phyloP scores from a whole-genome alignment of 2,329 filamentous ascomycete genomes.

The Talaromyces sp. region DNA sequence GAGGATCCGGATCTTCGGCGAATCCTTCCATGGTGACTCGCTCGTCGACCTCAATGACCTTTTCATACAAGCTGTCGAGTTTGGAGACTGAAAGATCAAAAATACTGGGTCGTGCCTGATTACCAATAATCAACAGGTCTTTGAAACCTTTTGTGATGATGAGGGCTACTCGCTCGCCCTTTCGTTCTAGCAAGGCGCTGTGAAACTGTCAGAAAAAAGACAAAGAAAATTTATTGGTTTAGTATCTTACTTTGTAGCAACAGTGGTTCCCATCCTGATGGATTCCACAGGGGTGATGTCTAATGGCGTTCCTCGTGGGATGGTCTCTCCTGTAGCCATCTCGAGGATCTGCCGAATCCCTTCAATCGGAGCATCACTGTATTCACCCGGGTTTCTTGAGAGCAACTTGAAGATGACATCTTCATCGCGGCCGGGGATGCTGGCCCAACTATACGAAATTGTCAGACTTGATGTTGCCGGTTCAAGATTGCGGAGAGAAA shows the following conservation, averaged over 20 bases:
- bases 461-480: neutral
- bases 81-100: slow-evolving; percentile 80
- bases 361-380: slow-evolving; percentile 61
- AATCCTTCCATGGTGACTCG: slow-evolving; percentile 45
- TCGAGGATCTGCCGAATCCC: slow-evolving; percentile 65
- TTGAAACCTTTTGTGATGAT: slow-evolving; percentile 79
- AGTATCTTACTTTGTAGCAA: slow-evolving; percentile 64
- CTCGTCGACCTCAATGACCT: slow-evolving; percentile 20
- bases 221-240: neutral
- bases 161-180: slow-evolving; percentile 77
- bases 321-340: slow-evolving; percentile 12
- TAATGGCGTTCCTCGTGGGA: slow-evolving; percentile 14
- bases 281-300: slow-evolving; percentile 14
- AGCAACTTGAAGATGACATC: slow-evolving; percentile 23
- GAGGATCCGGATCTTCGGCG: slow-evolving; percentile 19
- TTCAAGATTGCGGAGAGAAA: neutral
- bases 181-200: slow-evolving; percentile 77
- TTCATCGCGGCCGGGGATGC: slow-evolving; percentile 15
- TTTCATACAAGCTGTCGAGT: slow-evolving; percentile 50
- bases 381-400: slow-evolving; percentile 21
- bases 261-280: slow-evolving; percentile 87
- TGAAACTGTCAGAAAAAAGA: slow-evolving; percentile 47
- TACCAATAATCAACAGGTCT: slow-evolving; percentile 80
- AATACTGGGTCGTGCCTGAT: slow-evolving; percentile 77
- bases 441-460: slow-evolving; percentile 12